Percentiles rank a stretch among this genome's conserved stretches.
These are phyloP conservation scores for Moniliella sp. DNA, from an alignment of 1,284 basidiomycete genomes.

Conservation along the genomic window DNA sequence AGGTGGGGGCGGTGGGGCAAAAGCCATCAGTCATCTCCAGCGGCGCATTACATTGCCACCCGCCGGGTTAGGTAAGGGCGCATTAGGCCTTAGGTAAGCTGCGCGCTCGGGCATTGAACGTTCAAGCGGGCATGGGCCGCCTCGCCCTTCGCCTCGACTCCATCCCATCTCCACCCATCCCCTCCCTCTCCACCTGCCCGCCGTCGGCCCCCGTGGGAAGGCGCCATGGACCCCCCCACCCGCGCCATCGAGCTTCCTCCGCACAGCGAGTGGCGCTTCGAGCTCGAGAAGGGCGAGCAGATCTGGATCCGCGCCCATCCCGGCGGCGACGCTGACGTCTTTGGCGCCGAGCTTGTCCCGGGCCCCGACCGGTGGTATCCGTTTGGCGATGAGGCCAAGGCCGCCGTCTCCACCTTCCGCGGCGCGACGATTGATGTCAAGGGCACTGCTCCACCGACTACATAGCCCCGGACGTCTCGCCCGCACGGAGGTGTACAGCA, in stretches of 20 bases:
- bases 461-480: slow-evolving; percentile 67
- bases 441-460: slow-evolving; percentile 54
- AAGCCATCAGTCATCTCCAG: too few species aligned
- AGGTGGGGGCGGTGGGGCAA: too few species aligned
- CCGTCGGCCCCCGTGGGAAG: too few species aligned
- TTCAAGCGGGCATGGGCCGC: too few species aligned
- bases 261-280: slow-evolving; percentile 71
- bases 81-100: too few species aligned
- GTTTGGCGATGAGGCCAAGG: slow-evolving; percentile 66
- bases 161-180: too few species aligned
- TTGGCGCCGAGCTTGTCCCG: slow-evolving; percentile 52
- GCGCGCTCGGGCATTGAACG: too few species aligned
- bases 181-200: too few species aligned
- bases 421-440: slow-evolving; percentile 73
- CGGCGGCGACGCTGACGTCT: slow-evolving; percentile 50
- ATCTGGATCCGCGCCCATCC: slow-evolving; percentile 50
- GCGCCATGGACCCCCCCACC: too few species aligned
- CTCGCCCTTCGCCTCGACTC: too few species aligned
- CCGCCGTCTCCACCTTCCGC: slow-evolving; percentile 64
- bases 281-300: slow-evolving; percentile 64
- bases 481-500: slow-evolving; percentile 60
- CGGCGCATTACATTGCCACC: too few species aligned
- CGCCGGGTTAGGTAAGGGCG: too few species aligned
- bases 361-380: slow-evolving; percentile 48
- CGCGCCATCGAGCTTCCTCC: slow-evolving; percentile 14